Evolutionary conservation across 345 rosid genomes (phyloP), one percentile per base, ranked within the genome.

Genomic region (Xanthoceras sorbifolium): DNA sequence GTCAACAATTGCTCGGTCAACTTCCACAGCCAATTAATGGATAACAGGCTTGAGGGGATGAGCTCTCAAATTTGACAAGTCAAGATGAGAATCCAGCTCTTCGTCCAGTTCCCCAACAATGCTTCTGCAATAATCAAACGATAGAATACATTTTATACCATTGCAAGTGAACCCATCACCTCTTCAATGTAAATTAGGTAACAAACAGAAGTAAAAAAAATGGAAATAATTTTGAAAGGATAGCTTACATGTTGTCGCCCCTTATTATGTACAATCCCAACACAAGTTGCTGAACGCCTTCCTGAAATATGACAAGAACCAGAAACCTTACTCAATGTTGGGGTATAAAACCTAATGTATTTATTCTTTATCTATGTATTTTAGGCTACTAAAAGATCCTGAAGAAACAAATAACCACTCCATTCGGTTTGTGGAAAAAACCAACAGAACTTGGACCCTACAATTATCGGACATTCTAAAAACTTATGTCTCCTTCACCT

Each of bases 251-350:
- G 90, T 96, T 96, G 82, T 96, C 99, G 8, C 99, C 99, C 86
- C 99, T 85, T 84, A 96, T 93, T 77, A 92, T 91, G 92, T 93
- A 93, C 81, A 96, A 88, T 75, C 99, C 99, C 86, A 96, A 77
- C 72, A 93, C 98, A 73, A 84, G 89, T 79, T 88, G 97, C 82
- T 92, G 95, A 28, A 96, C 99, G 78, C 99, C 99, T 90, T 93
- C 97, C 99, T 92, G 90, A 78, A 75, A 75, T 40, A 70, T 55
- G 40, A 64, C 18, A 63, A 40, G 25, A 66, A 38, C 62, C 32
- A 50, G 63, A 74, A 63, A 20, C 61, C 55, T 10, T 46, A 22
- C 14, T 60, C 12, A 25, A 55, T 57, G 32, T 18, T 17, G 28
- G n/a, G 65, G 44, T 7, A 69, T 48, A 48, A 4, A 40, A 69